These are phyloP conservation scores for Candida alai DNA, from an alignment of 805 yeast genomes.

Conservation along the genomic window DNA sequence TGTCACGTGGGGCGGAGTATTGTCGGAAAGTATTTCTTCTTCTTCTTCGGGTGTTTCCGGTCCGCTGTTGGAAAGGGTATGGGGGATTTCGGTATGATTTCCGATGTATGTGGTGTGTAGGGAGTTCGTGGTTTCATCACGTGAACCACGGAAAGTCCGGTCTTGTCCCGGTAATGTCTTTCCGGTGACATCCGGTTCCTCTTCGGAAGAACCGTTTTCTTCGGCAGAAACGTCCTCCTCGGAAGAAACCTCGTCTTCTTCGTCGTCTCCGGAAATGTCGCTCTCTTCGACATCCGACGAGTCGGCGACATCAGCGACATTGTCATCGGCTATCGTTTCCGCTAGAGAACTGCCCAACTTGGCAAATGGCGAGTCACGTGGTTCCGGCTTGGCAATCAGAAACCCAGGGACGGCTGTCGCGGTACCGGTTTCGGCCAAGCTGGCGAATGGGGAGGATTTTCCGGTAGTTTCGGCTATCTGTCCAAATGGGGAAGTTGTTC, in stretches of 20 bases:
- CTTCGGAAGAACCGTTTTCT: background rate
- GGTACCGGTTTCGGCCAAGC: background rate
- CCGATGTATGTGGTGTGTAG: no score
- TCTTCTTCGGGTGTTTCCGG: conserved; percentile 4
- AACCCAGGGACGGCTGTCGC: background rate
- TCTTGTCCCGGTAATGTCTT: no score
- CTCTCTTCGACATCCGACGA: no score
- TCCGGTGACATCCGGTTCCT: no score
- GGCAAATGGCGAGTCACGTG: conserved; percentile 2
- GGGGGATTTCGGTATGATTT: no score
- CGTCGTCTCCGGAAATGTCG: conserved; percentile 1
- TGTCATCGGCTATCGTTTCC: background rate
- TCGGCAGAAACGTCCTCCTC: conserved; percentile 3
- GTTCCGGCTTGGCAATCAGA: background rate
- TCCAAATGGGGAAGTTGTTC: conserved; percentile 10
- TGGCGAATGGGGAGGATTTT: conserved; percentile 5
- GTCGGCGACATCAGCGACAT: background rate
- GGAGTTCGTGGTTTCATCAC: no score
- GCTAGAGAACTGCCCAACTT: background rate
- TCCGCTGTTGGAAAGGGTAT: conserved; percentile 1
- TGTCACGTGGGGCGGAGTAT: conserved; percentile 1
- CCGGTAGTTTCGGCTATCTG: background rate
- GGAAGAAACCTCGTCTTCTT: conserved; percentile 4
- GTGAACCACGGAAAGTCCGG: no score
- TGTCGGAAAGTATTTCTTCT: no score